These are phyloP conservation scores for Debaryomyces subglobosus DNA, from an alignment of 1,139 yeast genomes.

Conservation along the genomic window DNA sequence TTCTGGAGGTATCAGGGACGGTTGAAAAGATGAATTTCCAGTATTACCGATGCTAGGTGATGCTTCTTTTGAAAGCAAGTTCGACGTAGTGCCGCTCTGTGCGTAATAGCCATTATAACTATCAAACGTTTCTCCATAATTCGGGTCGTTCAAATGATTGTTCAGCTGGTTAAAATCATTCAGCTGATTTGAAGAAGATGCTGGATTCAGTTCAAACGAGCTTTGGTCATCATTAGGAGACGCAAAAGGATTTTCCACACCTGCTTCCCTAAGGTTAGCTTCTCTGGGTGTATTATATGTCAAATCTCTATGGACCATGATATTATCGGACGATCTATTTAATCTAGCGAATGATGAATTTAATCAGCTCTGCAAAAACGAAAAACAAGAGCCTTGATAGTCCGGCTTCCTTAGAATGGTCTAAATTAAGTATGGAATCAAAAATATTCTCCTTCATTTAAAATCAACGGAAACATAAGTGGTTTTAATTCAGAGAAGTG, in stretches of 20 bases:
- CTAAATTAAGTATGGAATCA: too few species aligned
- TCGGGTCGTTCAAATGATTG: conserved; percentile 18
- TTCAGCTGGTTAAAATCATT: conserved; percentile 20
- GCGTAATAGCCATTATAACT: conserved; percentile 47
- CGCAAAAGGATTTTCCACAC: conserved; percentile 27
- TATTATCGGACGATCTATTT: background rate
- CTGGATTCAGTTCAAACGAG: conserved; percentile 21
- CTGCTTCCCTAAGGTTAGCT: conserved; percentile 19
- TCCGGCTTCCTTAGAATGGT: too few species aligned
- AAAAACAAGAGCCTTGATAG: background rate
- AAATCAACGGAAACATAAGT: too few species aligned
- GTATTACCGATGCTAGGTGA: too few species aligned
- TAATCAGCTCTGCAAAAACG: too few species aligned
- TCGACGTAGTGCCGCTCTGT: conserved; percentile 46
- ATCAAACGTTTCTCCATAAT: conserved; percentile 43
- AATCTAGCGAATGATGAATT: background rate
- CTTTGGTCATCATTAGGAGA: conserved; percentile 30
- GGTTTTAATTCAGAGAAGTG: too few species aligned
- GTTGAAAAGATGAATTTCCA: too few species aligned
- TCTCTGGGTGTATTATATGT: conserved; percentile 32
- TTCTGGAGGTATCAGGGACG: conserved; percentile 45
- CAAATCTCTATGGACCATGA: conserved; percentile 40
- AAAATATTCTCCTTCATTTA: too few species aligned
- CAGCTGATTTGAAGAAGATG: conserved; percentile 11
- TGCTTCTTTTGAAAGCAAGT: conserved; percentile 33